These are phyloP conservation scores for Sabuloglossum arenarium DNA, from an alignment of 495 filamentous ascomycete genomes.

Conservation along the genomic window DNA sequence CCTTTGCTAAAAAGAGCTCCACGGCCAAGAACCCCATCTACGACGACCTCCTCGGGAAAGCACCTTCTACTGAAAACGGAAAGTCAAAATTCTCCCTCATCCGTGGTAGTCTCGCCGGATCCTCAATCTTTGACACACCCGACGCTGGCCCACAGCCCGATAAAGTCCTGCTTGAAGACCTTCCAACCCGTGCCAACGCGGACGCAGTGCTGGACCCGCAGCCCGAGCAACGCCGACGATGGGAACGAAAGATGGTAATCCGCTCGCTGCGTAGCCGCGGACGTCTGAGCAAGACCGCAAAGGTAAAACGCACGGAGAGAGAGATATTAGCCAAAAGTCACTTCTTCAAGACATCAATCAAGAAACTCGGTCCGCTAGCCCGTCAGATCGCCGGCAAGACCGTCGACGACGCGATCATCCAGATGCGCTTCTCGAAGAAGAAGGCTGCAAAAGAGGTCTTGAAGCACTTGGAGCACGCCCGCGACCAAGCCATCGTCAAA, in stretches of 20 bases:
- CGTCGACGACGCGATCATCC: conserved; percentile 74
- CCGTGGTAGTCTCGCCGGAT: conserved; percentile 20
- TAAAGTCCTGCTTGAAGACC: too few species aligned
- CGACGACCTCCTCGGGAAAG: conserved; percentile 16
- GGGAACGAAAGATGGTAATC: conserved; percentile 65
- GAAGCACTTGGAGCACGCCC: conserved; percentile 54
- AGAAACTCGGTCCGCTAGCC: conserved; percentile 71
- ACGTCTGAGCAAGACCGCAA: conserved; percentile 37
- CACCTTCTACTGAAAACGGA: conserved; percentile 7
- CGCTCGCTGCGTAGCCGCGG: conserved; percentile 44
- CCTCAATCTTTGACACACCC: conserved; percentile 42
- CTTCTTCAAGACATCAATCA: conserved; percentile 55
- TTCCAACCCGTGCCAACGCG: too few species aligned
- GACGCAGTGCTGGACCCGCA: conserved; percentile 44
- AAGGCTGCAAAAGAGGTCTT: conserved; percentile 65
- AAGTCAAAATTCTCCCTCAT: background rate
- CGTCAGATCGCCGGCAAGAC: conserved; percentile 81
- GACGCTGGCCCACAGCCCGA: conserved; percentile 11
- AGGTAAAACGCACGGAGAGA: conserved; percentile 55
- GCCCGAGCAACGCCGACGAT: conserved; percentile 40
- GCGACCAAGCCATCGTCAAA: conserved; percentile 52
- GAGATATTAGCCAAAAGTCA: conserved; percentile 38
- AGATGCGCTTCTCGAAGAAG: conserved; percentile 94
- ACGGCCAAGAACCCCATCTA: conserved; percentile 10
- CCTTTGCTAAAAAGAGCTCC: conserved; percentile 5